Evolutionary conservation across 2,329 filamentous ascomycete species (phyloP), one percentile per base, ranked within the genome.

Genomic region (Paraphoma chrysanthemicola): DNA sequence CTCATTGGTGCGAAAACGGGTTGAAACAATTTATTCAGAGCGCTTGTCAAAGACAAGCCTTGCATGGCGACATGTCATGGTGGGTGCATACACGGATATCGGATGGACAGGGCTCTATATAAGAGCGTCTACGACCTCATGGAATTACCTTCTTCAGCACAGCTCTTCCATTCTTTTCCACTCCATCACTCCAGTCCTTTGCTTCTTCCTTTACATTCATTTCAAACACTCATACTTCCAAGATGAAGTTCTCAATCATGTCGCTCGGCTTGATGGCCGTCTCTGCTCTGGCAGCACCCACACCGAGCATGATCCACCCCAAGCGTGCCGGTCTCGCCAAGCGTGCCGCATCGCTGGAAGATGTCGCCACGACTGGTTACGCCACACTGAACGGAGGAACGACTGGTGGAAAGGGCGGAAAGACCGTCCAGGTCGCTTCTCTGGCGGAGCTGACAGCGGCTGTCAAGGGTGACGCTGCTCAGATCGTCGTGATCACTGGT

Each of bases 401-500:
- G 10, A 77, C 73, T 23, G 78, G 77, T 54, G 78, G 78, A 56
- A 68, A 67, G 51, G 74, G 75, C 12, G 77, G 76, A 16, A 67
- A 64, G 33, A 71, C 68, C 16, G 68, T 75, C 50, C 71, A 70
- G 30, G 77, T 79, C 36, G 63, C 68, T n/a, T 67, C 67, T 30
- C 64, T 71, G 18, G 72, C 66, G 17, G 75, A 79, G 43, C 77
- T 85, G 42, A 70, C 75, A 7, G 71, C 77, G 0, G 83, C 82
- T 8, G 80, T 83, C 10, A 65, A 70, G 10, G 80, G 77, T 14
- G 74, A 80, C 14, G 70, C 70, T 3, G 77, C 79, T 14, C 77
- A 76, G 42, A 81, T 85, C 44, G 77, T 83, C 54, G 77, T 78
- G 54, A 71, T 85, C 61, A 78, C 76, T 14, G 81, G 82, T 23